phyloP scores from a whole-genome alignment of 1,284 basidiomycete genomes.

The Somion occarium region DNA sequence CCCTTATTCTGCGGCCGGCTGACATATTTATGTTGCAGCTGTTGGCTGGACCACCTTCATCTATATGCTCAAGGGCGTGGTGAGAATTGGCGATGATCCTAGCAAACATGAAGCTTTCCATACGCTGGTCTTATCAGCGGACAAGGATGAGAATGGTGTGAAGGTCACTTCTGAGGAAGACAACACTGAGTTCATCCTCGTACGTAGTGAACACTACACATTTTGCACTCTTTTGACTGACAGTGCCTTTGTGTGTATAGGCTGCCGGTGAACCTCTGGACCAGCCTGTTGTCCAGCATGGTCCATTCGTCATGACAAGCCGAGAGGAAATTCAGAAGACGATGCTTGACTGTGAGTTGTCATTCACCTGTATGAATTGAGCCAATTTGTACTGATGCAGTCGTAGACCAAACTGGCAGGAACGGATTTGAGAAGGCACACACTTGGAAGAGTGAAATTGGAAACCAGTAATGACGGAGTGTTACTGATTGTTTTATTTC shows the following conservation, averaged over 20 bases:
- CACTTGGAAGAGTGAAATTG: conserved; percentile 86
- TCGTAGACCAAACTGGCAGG: conserved; percentile 57
- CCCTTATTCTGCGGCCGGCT: background rate
- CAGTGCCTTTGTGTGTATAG: conserved; percentile 35
- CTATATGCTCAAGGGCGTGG: conserved; percentile 67
- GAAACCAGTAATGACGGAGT: too few relatives aligned
- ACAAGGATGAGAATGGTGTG: conserved; percentile 56
- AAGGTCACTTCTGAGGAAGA: conserved; percentile 50
- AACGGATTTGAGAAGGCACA: conserved; percentile 94
- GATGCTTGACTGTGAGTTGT: conserved; percentile 68
- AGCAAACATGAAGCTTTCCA: conserved; percentile 57
- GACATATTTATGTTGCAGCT: conserved; percentile 35
- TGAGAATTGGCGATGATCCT: conserved; percentile 54
- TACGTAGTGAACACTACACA: too few relatives aligned
- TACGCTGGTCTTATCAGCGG: conserved; percentile 72
- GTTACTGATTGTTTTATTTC: too few relatives aligned
- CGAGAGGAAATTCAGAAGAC: conserved; percentile 81
- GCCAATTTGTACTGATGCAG: too few relatives aligned
- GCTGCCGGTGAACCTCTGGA: conserved; percentile 87
- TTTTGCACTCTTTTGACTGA: conserved; percentile 9
- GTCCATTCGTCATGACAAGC: conserved; percentile 84
- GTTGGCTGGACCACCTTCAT: conserved; percentile 79
- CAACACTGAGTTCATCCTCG: conserved; percentile 69
- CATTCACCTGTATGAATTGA: background rate
- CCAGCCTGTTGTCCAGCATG: conserved; percentile 85